phyloP scores from a whole-genome alignment of 257 asterid species.

The Lantana camara region DNA sequence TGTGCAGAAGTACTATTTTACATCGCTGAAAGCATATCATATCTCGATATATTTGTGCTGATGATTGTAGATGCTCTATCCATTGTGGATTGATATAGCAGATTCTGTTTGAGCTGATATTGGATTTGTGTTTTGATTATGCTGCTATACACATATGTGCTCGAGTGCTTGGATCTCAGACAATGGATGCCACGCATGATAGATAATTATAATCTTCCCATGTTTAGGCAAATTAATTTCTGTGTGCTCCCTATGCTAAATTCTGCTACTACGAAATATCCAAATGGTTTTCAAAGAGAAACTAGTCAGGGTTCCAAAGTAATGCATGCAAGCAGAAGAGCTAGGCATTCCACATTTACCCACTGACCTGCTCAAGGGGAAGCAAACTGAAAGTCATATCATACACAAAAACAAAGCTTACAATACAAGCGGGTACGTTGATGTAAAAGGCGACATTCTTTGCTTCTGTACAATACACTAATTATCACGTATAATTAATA shows the following conservation, averaged over 20 bases:
- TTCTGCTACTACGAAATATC: slow-evolving; percentile 7
- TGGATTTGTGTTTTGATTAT: too few relatives aligned
- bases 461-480: slow-evolving; percentile 39
- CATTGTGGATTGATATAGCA: too few relatives aligned
- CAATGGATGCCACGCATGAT: not conserved
- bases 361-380: not conserved
- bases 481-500: slow-evolving; percentile 3
- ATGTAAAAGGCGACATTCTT: slow-evolving; percentile 33
- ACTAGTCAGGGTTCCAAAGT: slow-evolving; percentile 2
- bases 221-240: too few relatives aligned
- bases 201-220: too few relatives aligned
- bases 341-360: slow-evolving; percentile 19
- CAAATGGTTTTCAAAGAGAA: slow-evolving; percentile 2
- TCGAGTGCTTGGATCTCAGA: not conserved
- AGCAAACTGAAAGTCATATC: slow-evolving; percentile 29
- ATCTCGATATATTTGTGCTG: not conserved
- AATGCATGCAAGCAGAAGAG: not conserved
- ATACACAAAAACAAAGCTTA: slow-evolving; percentile 9
- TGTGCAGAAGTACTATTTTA: too few relatives aligned
- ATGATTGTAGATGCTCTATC: too few relatives aligned
- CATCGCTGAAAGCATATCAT: not conserved
- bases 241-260: not conserved
- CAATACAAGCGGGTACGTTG: slow-evolving; percentile 17
- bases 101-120: not conserved
- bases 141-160: not conserved